Evolutionary conservation across 2,329 filamentous ascomycete species (phyloP).

Genomic region (Tolypocladium amazonense): DNA sequence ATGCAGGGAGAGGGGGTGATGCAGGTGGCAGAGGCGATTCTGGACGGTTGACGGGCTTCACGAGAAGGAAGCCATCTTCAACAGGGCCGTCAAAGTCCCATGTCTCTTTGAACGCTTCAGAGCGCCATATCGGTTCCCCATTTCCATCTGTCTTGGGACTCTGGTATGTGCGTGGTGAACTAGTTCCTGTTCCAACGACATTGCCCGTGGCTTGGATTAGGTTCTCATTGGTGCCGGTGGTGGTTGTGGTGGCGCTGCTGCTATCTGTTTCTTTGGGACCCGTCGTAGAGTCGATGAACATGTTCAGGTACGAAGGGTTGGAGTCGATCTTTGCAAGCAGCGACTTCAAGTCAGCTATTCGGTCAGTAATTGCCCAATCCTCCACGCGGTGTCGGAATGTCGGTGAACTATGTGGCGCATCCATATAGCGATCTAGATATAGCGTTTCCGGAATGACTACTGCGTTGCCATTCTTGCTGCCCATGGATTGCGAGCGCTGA

Average conservation of each 20-base stretch:
- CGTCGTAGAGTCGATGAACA: constrained; percentile 1
- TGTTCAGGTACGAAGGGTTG: constrained; percentile 14
- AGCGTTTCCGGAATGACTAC: constrained; percentile 72
- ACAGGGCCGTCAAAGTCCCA: constrained; percentile 29
- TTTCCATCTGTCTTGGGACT: neutral
- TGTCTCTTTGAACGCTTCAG: constrained; percentile 11
- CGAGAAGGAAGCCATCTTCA: constrained; percentile 23
- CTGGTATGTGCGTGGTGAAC: constrained; percentile 8
- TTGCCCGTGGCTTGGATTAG: neutral
- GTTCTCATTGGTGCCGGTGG: neutral
- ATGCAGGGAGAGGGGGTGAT: neutral
- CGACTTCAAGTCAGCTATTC: constrained; percentile 45
- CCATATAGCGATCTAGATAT: constrained; percentile 83
- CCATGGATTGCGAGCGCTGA: constrained; percentile 67
- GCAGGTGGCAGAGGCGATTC: neutral
- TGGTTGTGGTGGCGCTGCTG: neutral
- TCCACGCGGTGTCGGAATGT: constrained; percentile 55
- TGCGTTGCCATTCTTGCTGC: constrained; percentile 65
- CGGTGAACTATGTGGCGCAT: constrained; percentile 47
- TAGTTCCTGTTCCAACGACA: constrained; percentile 15
- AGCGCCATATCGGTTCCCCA: constrained; percentile 1
- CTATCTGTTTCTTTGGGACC: neutral
- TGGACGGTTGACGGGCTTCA: constrained; percentile 8
- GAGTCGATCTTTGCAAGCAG: constrained; percentile 15
- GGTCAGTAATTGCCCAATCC: constrained; percentile 64